Conservation (phyloP, 2,329 filamentous ascomycete genomes). For the Westerdykella sp. region DNA sequence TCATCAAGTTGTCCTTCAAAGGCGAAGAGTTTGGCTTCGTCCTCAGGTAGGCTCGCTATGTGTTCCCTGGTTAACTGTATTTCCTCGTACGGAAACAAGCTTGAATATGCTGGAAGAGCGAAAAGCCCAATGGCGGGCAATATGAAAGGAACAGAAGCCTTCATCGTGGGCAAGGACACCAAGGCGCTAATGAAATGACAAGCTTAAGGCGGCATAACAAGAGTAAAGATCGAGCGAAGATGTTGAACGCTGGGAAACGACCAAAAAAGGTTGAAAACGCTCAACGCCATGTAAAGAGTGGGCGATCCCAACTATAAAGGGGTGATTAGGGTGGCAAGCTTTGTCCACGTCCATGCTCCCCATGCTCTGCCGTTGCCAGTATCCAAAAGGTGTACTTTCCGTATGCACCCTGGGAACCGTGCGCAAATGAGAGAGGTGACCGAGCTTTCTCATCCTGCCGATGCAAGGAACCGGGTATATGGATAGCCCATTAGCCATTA, state of each 20-base stretch:
- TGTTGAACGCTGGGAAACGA: too few relatives aligned
- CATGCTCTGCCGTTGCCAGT: not conserved
- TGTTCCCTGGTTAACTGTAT: slow-evolving; percentile 20
- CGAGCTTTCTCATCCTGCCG: slow-evolving; percentile 4
- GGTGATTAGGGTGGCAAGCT: not conserved
- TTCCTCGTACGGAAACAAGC: slow-evolving; percentile 17
- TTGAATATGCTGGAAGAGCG: slow-evolving; percentile 9
- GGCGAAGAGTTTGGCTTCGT: slow-evolving; percentile 16
- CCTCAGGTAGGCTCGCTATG: slow-evolving; percentile 15
- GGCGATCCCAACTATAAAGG: too few relatives aligned
- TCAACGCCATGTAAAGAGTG: too few relatives aligned
- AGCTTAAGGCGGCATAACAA: too few relatives aligned
- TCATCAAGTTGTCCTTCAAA: slow-evolving; percentile 13
- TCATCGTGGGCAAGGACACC: slow-evolving; percentile 1
- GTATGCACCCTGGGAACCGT: not conserved
- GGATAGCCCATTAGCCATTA: not conserved
- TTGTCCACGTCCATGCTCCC: not conserved
- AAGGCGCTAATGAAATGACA: not conserved
- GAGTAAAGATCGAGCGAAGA: too few relatives aligned
- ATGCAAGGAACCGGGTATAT: slow-evolving; percentile 5
- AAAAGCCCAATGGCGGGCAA: slow-evolving; percentile 10
- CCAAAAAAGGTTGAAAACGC: too few relatives aligned
- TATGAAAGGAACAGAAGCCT: slow-evolving; percentile 5
- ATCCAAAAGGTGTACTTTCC: not conserved
- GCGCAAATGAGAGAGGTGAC: slow-evolving; percentile 3